Conservation (phyloP, 2,329 filamentous ascomycete species). For the Penicillium sclerotigenum region DNA sequence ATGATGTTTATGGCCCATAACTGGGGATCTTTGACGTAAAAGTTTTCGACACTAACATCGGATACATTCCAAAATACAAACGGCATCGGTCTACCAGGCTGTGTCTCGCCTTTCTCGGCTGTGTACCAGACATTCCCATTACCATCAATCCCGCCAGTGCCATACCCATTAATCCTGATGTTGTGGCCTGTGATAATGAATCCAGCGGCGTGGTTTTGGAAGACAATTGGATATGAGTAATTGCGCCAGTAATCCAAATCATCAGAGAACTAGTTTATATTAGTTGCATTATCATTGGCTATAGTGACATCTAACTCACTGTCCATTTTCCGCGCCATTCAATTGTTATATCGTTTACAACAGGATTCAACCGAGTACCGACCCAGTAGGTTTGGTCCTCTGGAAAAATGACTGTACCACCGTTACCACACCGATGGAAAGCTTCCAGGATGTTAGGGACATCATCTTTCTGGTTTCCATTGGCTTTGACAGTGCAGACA, state of each 20-base stretch:
- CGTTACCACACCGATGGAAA: constrained; percentile 40
- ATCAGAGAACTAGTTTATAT: constrained; percentile 44
- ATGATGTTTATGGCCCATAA: constrained; percentile 58
- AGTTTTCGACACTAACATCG: constrained; percentile 54
- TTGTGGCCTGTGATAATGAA: constrained; percentile 51
- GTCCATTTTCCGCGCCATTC: constrained; percentile 49
- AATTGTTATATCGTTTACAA: constrained; percentile 50
- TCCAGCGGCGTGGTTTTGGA: constrained; percentile 56
- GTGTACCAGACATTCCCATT: constrained; percentile 56
- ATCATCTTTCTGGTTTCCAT: constrained; percentile 39
- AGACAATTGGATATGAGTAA: constrained; percentile 52
- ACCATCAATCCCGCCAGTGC: constrained; percentile 54
- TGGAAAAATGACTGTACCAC: constrained; percentile 51
- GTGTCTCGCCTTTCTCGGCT: constrained; percentile 47
- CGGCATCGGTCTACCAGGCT: constrained; percentile 55
- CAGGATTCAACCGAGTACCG: constrained; percentile 48
- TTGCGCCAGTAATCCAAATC: constrained; percentile 55
- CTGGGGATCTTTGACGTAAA: constrained; percentile 51
- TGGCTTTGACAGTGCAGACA: constrained; percentile 42
- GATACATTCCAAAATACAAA: constrained; percentile 59
- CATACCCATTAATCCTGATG: constrained; percentile 53
- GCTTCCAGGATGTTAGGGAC: constrained; percentile 43
- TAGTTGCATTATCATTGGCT: neutral
- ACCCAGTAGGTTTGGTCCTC: constrained; percentile 52
- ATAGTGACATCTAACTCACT: neutral